Conservation (phyloP, 2,329 filamentous ascomycete genomes). For the Cytospora piceae region DNA sequence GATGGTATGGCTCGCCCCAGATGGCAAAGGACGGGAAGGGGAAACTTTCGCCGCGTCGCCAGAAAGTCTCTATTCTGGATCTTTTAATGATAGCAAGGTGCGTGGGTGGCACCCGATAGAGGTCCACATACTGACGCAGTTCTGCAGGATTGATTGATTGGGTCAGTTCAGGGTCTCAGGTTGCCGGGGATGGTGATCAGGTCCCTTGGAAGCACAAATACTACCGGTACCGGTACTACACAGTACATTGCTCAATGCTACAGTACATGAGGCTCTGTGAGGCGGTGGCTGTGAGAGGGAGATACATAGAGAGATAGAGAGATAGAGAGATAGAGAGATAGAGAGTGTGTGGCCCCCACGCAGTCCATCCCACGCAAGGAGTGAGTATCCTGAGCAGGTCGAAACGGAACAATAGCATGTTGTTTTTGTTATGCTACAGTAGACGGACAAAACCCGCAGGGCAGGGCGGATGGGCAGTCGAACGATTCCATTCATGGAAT, state of each 20-base stretch:
- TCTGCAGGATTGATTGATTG: neutral
- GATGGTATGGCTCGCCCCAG: too few relatives aligned
- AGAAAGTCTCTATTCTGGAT: conserved; percentile 12
- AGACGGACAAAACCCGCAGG: neutral
- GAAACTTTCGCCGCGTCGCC: conserved; percentile 20
- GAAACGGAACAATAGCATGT: neutral
- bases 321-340: too few relatives aligned
- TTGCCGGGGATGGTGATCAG: too few relatives aligned
- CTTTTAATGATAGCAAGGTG: conserved; percentile 8
- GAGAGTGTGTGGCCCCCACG: too few relatives aligned
- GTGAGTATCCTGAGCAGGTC: neutral
- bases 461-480: neutral
- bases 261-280: too few relatives aligned
- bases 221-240: too few relatives aligned
- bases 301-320: too few relatives aligned
- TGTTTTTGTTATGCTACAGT: neutral
- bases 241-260: too few relatives aligned
- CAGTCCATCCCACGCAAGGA: too few relatives aligned
- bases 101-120: neutral
- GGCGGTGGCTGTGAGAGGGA: too few relatives aligned
- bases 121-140: neutral
- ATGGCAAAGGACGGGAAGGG: conserved; percentile 15
- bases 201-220: too few relatives aligned
- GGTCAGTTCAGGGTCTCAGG: too few relatives aligned
- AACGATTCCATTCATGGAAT: neutral